Percentiles rank a stretch among this genome's conserved stretches.
Conservation (phyloP, 2,329 filamentous ascomycete genomes). For the Pseudocercospora vitis region DNA sequence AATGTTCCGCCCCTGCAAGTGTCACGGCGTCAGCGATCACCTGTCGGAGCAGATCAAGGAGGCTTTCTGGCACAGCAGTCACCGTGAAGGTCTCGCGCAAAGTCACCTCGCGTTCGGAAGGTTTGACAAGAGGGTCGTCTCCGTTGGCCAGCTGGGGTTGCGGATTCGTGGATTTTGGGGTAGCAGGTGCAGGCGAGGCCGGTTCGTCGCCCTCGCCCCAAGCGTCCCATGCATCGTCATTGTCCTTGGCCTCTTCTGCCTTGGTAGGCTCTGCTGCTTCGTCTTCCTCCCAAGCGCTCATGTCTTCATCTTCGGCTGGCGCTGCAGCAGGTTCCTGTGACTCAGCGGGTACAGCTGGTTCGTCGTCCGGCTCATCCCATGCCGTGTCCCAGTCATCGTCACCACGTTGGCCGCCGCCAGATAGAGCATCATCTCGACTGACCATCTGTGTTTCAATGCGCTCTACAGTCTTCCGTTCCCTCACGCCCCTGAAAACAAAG, state of each 20-base stretch:
- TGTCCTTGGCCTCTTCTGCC: conserved; percentile 36
- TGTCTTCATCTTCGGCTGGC: conserved; percentile 47
- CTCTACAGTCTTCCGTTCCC: conserved; percentile 69
- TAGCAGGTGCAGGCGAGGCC: conserved; percentile 33
- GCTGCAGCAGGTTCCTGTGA: conserved; percentile 25
- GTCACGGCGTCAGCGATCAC: conserved; percentile 49
- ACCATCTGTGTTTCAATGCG: conserved; percentile 81
- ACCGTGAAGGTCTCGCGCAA: conserved; percentile 84
- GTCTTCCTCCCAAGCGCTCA: conserved; percentile 51
- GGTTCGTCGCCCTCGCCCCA: conserved; percentile 83
- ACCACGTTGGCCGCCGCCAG: conserved; percentile 45
- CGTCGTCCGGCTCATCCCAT: conserved; percentile 67
- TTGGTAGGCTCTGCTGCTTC: conserved; percentile 28
- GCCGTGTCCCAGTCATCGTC: conserved; percentile 71
- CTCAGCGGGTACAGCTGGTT: conserved; percentile 3
- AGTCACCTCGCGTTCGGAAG: conserved; percentile 53
- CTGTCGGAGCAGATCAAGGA: conserved; percentile 66
- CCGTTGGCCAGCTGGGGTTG: conserved; percentile 29
- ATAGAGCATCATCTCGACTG: conserved; percentile 64
- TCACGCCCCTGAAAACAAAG: conserved; percentile 67
- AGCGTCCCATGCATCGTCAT: conserved; percentile 75
- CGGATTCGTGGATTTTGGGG: conserved; percentile 22
- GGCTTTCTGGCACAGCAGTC: conserved; percentile 79
- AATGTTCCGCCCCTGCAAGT: conserved; percentile 54
- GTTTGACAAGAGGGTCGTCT: conserved; percentile 26